Evolutionary conservation across 2,329 filamentous ascomycete species (phyloP).

Genomic region (Colletotrichum camelliae): DNA sequence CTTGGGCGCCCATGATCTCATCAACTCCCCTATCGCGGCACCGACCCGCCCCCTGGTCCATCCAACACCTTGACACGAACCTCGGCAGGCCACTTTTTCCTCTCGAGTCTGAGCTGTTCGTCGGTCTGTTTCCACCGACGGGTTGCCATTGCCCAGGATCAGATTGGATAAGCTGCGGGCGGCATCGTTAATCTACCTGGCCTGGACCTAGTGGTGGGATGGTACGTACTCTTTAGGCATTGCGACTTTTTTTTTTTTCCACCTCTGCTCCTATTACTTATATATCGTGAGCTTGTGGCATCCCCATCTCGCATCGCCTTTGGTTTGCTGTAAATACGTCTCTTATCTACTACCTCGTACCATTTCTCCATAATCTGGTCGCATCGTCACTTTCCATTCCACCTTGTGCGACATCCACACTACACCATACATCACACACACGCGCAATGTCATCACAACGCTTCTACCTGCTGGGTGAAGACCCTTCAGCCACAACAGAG

Average conservation of each 20-base stretch:
- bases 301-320: background rate
- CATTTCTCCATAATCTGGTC: background rate
- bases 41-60: background rate
- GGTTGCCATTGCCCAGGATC: background rate
- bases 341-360: background rate
- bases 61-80: background rate
- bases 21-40: background rate
- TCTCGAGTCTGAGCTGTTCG: background rate
- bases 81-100: constrained; percentile 21
- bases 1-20: constrained; percentile 18
- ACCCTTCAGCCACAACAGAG: constrained; percentile 36
- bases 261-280: background rate
- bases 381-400: background rate
- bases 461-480: constrained; percentile 49
- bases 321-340: background rate
- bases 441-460: constrained; percentile 38
- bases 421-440: background rate
- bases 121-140: constrained; percentile 6
- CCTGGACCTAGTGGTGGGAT: background rate
- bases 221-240: constrained; percentile 4
- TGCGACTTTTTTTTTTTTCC: background rate
- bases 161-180: background rate
- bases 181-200: background rate
- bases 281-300: constrained; percentile 13
- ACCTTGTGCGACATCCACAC: background rate